Evolutionary conservation across 352 stramenopile genomes (phyloP).

Genomic region (Pythium plurisporium): DNA sequence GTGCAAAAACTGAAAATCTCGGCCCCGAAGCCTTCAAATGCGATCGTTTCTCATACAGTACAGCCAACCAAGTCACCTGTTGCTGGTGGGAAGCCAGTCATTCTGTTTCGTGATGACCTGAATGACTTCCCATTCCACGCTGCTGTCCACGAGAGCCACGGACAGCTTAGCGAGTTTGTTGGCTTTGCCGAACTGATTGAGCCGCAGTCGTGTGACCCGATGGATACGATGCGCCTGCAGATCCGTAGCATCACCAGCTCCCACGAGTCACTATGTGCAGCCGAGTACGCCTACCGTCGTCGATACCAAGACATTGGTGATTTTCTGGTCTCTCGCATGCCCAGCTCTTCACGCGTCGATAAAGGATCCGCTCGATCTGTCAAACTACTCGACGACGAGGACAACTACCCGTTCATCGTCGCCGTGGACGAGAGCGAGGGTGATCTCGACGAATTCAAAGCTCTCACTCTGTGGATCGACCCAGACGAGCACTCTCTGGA

Average conservation of each 20-base stretch:
- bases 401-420: neutral
- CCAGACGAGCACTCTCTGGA: constrained; percentile 14
- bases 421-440: constrained; percentile 1
- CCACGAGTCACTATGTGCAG: neutral
- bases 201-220: constrained; percentile 7
- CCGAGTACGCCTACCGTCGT: constrained; percentile 7
- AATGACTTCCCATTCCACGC: neutral
- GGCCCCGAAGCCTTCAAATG: too few relatives aligned
- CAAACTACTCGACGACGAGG: neutral
- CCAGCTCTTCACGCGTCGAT: neutral
- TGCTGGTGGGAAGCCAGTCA: too few relatives aligned
- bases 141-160: neutral
- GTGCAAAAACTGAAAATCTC: too few relatives aligned
- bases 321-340: neutral
- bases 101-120: neutral
- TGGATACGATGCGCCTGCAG: neutral
- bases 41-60: too few relatives aligned
- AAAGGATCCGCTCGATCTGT: neutral
- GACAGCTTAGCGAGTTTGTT: neutral
- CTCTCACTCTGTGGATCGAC: constrained; percentile 9
- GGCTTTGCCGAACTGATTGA: too few relatives aligned
- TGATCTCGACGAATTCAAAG: constrained; percentile 5
- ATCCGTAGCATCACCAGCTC: neutral
- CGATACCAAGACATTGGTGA: constrained; percentile 2
- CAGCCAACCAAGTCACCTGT: too few relatives aligned